These are phyloP conservation scores for Rhodotorula sp. DNA, from an alignment of 1,284 basidiomycete species.

Conservation along the genomic window DNA sequence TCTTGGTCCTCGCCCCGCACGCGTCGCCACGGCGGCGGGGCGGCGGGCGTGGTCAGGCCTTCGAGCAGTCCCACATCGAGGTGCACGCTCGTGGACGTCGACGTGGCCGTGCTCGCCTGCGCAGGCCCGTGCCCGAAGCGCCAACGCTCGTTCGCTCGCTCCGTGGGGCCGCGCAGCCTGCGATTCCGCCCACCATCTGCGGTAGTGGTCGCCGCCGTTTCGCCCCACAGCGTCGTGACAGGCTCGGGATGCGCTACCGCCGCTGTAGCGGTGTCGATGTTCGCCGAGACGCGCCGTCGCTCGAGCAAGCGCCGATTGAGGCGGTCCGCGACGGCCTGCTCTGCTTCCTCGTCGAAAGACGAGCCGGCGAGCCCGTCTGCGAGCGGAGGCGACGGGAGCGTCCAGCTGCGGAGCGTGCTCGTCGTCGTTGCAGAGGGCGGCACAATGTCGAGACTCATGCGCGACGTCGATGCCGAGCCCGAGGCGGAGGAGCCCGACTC, in stretches of 20 bases:
- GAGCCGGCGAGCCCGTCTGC: background rate
- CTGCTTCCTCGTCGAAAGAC: constrained; percentile 6
- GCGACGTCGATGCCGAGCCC: background rate
- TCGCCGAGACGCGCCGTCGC: constrained; percentile 7
- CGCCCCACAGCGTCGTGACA: constrained; percentile 7
- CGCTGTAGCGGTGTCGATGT: background rate
- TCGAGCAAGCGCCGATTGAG: constrained; percentile 17
- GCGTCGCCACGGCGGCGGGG: background rate
- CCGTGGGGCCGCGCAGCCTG: constrained; percentile 27
- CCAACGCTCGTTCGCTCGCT: constrained; percentile 34
- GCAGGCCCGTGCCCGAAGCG: background rate
- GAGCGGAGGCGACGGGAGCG: constrained; percentile 1
- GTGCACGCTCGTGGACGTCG: background rate
- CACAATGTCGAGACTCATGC: too few relatives aligned
- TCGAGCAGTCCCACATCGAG: background rate
- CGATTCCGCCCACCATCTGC: background rate
- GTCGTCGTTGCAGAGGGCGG: background rate
- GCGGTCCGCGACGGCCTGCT: constrained; percentile 4
- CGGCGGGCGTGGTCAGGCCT: background rate
- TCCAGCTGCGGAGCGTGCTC: background rate
- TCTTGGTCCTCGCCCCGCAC: background rate
- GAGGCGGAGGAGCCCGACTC: background rate
- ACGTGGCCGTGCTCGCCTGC: too few relatives aligned
- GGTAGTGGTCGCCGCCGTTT: background rate
- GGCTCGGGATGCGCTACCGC: background rate